Conservation (phyloP, 768 basidiomycete genomes). For the Leccinum boreale region DNA sequence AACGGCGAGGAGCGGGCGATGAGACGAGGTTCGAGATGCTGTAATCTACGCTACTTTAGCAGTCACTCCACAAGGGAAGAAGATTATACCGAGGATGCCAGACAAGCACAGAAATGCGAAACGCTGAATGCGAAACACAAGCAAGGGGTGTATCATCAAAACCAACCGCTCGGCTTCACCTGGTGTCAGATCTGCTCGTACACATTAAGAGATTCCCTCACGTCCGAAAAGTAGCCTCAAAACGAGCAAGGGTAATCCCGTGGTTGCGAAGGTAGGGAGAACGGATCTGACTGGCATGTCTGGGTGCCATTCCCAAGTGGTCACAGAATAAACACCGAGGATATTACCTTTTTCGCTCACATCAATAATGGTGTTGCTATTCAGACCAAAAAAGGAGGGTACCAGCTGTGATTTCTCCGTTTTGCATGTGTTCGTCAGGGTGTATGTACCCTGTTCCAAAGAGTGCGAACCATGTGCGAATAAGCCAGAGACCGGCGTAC, state of each 20-base stretch:
- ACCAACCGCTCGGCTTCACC: constrained; percentile 7
- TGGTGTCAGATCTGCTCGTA: constrained; percentile 3
- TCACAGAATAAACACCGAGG: constrained; percentile 25
- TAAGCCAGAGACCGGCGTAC: constrained; percentile 26
- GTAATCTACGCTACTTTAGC: constrained; percentile 21
- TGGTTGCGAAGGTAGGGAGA: constrained; percentile 31
- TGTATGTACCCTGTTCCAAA: constrained; percentile 38
- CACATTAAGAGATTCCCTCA: constrained; percentile 16
- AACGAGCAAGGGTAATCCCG: constrained; percentile 30
- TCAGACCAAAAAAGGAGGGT: constrained; percentile 3
- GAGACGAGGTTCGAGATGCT: constrained; percentile 23
- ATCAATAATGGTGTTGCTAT: constrained; percentile 4
- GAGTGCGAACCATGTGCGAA: constrained; percentile 31
- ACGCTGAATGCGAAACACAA: constrained; percentile 31
- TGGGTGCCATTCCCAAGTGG: constrained; percentile 39
- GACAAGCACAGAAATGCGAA: constrained; percentile 31
- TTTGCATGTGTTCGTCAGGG: constrained; percentile 42
- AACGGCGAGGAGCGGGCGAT: constrained; percentile 12
- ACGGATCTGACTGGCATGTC: constrained; percentile 36
- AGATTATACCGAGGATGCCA: constrained; percentile 30
- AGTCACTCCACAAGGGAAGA: background rate
- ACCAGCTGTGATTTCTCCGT: constrained; percentile 39
- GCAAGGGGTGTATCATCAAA: constrained; percentile 4
- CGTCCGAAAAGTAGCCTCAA: constrained; percentile 16
- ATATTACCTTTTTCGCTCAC: constrained; percentile 23